phyloP scores from a whole-genome alignment of 2,329 filamentous ascomycete species.

The Colletotrichum lini region DNA sequence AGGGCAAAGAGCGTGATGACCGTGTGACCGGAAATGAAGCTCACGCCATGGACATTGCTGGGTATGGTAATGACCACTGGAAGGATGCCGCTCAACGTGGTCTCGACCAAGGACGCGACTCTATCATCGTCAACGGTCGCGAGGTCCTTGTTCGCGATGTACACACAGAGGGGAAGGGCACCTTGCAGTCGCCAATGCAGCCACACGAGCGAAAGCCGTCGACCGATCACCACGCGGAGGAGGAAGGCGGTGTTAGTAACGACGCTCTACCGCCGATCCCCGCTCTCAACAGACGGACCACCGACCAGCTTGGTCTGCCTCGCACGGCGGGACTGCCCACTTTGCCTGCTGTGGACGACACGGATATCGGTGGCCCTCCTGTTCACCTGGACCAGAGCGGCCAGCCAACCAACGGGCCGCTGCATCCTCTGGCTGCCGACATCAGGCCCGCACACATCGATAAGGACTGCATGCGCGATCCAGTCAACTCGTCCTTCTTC shows the following conservation, averaged over 20 bases:
- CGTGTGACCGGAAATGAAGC: conserved; percentile 70
- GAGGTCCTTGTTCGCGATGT: conserved; percentile 80
- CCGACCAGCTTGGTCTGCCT: conserved; percentile 77
- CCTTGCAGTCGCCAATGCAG: conserved; percentile 66
- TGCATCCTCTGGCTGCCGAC: conserved; percentile 73
- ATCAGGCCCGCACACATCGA: conserved; percentile 82
- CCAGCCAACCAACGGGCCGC: conserved; percentile 58
- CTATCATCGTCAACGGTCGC: conserved; percentile 74
- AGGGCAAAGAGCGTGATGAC: conserved; percentile 52
- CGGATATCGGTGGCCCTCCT: conserved; percentile 85
- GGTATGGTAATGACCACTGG: conserved; percentile 84
- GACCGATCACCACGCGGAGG: conserved; percentile 40
- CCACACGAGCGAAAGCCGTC: conserved; percentile 53
- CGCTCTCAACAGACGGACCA: conserved; percentile 71
- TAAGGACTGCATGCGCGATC: conserved; percentile 95
- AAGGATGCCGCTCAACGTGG: conserved; percentile 74
- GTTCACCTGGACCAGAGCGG: conserved; percentile 68
- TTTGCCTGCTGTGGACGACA: conserved; percentile 80
- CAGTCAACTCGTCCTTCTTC: conserved; percentile 85
- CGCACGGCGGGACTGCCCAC: conserved; percentile 79
- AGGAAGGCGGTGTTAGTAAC: conserved; percentile 53
- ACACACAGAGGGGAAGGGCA: conserved; percentile 75
- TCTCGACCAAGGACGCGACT: conserved; percentile 77
- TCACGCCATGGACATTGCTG: conserved; percentile 83
- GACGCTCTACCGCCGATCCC: conserved; percentile 72